These are phyloP conservation scores for Fagopyrum esculentum DNA, from an alignment of 148 eudicot species.

Conservation along the genomic window DNA sequence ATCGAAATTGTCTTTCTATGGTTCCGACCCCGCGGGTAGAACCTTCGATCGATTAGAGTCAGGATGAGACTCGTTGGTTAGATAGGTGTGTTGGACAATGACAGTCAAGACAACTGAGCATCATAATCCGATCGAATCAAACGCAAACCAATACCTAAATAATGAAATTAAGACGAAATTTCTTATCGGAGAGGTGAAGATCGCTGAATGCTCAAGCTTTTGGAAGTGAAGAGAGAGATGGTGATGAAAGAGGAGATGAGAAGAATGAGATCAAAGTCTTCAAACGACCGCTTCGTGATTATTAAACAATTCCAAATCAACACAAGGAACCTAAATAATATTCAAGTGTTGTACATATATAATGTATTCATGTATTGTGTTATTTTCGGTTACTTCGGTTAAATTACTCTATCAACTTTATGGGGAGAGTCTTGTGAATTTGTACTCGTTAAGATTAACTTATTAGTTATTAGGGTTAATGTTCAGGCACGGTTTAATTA, in stretches of 20 bases:
- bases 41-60: background rate
- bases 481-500: too few species aligned
- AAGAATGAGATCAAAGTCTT: background rate
- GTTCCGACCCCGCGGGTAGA: background rate
- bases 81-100: background rate
- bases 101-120: background rate
- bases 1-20: background rate
- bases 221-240: constrained; percentile 3
- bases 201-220: background rate
- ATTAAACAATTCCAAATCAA: too few species aligned
- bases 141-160: background rate
- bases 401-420: too few species aligned
- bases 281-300: background rate
- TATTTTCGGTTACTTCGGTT: too few species aligned
- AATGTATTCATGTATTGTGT: too few species aligned
- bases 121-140: background rate
- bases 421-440: too few species aligned
- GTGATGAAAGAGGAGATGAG: background rate
- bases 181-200: background rate
- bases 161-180: background rate
- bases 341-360: too few species aligned
- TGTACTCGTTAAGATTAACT: too few species aligned
- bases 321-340: too few species aligned
- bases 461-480: too few species aligned
- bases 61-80: background rate